Percentiles rank a stretch among this genome's conserved stretches.
These are phyloP conservation scores for Backusella tarrabulga DNA, from an alignment of 192 early-diverging fungal genomes.

Conservation along the genomic window DNA sequence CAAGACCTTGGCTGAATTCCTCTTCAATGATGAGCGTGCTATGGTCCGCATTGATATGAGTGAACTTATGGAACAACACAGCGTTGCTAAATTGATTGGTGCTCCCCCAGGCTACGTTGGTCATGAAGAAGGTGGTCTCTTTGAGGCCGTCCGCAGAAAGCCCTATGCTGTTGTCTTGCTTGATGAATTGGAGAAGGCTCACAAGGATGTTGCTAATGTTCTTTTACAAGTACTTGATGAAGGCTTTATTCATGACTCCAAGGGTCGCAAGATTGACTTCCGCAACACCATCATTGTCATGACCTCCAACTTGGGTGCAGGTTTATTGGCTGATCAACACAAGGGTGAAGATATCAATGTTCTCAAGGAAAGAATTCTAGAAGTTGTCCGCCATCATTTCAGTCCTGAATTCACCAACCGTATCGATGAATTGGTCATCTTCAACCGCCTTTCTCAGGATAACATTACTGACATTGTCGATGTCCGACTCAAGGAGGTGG, in stretches of 20 bases:
- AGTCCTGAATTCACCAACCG: slow-evolving; percentile 80
- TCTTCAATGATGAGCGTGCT: slow-evolving; percentile 72
- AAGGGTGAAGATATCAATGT: slow-evolving; percentile 37
- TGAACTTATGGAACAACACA: slow-evolving; percentile 63
- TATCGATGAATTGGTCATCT: slow-evolving; percentile 80
- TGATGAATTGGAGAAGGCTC: slow-evolving; percentile 85
- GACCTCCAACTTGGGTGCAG: slow-evolving; percentile 77
- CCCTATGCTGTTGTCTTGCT: slow-evolving; percentile 76
- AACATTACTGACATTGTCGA: slow-evolving; percentile 78
- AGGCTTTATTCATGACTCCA: slow-evolving; percentile 75
- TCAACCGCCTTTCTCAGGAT: slow-evolving; percentile 65
- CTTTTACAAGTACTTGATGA: slow-evolving; percentile 92
- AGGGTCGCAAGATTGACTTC: slow-evolving; percentile 77
- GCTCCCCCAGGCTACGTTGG: slow-evolving; percentile 82
- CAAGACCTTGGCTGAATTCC: slow-evolving; percentile 72
- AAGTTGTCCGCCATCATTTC: slow-evolving; percentile 72
- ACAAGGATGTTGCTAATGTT: slow-evolving; percentile 87
- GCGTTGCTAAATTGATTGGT: slow-evolving; percentile 70
- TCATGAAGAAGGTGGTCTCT: slow-evolving; percentile 75
- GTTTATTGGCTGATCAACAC: slow-evolving; percentile 54
- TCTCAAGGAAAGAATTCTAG: slow-evolving; percentile 62
- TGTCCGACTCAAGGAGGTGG: slow-evolving; percentile 65
- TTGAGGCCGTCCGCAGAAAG: slow-evolving; percentile 76
- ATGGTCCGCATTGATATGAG: slow-evolving; percentile 81
- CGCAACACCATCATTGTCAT: slow-evolving; percentile 82